These are phyloP conservation scores for Trichoderma sp. DNA, from an alignment of 2,329 filamentous ascomycete species.

Conservation along the genomic window DNA sequence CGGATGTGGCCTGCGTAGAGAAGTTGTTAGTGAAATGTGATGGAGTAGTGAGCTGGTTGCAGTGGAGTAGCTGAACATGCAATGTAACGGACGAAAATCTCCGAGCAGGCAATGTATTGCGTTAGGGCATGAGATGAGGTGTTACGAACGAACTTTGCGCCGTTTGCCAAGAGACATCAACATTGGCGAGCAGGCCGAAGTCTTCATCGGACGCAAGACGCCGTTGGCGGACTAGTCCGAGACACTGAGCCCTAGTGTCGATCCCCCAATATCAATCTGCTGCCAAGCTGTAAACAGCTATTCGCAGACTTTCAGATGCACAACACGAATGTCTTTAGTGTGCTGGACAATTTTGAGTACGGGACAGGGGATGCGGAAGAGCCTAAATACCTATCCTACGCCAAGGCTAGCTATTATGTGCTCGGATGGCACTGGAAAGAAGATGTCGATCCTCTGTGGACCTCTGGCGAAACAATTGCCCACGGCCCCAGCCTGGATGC, in stretches of 20 bases:
- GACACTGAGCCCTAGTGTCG: neutral
- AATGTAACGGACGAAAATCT: neutral
- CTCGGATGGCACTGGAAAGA: conserved; percentile 38
- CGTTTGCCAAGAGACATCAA: neutral
- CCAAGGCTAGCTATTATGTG: conserved; percentile 37
- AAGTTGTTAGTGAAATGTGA: neutral
- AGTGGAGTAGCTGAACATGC: neutral
- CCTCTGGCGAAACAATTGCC: neutral
- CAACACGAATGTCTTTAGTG: neutral
- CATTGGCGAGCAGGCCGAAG: neutral
- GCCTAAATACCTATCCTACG: conserved; percentile 26
- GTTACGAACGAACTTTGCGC: neutral
- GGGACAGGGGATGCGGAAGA: neutral
- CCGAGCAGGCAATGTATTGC: neutral
- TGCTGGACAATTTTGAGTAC: neutral
- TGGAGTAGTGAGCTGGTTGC: neutral
- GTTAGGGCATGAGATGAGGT: neutral
- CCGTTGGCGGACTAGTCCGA: neutral
- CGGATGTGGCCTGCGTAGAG: neutral
- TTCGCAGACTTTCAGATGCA: neutral
- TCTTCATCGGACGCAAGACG: neutral
- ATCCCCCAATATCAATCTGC: neutral
- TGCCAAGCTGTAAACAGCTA: neutral
- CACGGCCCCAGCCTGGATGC: conserved; percentile 22
- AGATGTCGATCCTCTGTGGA: conserved; percentile 25